Base-by-base conservation (phyloP, 1,284 basidiomycete species). In the Cryptococcus depauperatus region DNA sequence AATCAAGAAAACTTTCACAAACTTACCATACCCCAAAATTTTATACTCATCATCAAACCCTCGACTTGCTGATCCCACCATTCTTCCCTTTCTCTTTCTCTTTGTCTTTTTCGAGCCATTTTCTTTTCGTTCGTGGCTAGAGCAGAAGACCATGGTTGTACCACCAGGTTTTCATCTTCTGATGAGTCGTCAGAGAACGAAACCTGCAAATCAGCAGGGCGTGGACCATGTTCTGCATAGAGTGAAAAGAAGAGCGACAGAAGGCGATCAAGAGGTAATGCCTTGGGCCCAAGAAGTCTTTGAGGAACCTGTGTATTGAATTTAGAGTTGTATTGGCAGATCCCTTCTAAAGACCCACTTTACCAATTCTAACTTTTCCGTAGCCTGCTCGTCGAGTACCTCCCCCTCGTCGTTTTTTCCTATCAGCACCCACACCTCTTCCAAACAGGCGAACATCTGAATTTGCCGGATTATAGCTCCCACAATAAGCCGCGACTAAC, bases 371-470 rank as follows among this genome's bases (percentile, higher is more conserved):
- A 21, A 53, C 52, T 50, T 59, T 52, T 19, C 63, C 69, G 56
- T 61, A 72, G 21, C 63, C 72, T 49, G 46, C 70, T 51, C 66
- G 59, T 66, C 53, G 67, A 8, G 67, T 67, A 6, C 71, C 73
- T 6, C 75, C 73, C 5, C 71, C 71, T 48, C 79, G 71, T 49
- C 75, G 76, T 50, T 77, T 70, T 57, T 80, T 81, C 52, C 81
- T 78, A 57, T 83, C 82, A 45, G 83, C 80, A 26, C 78, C 59
- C 0, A 81, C 79, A 11, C 83, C 64, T 26, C 72, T 52, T 5
- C 84, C 83, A 66, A 91, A 88, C 75, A 91, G 82, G 25, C 83
- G 74, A 52, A 87, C 46, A 64, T 95, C 91, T 5, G 80, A 81
- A 58, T 82, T 84, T 0, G 81, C 68, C 0, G 90, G 89, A 64